Evolutionary conservation across 345 rosid genomes (phyloP), one percentile per base, ranked within the genome.

Genomic region (Camelina hispida): DNA sequence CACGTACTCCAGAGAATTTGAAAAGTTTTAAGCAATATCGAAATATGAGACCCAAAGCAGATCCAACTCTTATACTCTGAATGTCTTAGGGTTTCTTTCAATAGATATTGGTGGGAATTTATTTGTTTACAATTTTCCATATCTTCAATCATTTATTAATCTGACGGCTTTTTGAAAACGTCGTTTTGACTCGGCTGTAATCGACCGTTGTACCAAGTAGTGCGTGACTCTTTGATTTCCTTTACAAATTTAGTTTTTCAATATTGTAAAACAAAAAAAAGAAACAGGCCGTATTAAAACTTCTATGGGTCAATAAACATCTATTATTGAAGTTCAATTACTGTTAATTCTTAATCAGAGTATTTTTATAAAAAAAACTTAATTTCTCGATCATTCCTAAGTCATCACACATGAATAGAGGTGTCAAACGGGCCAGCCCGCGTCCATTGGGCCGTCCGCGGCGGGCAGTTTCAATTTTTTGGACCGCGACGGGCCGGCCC

Each of bases 171-270:
- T 56, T 57, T 17, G 32, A 8, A 53, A 56, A 12, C 6, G 55
- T 32, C 30, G 8, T 69, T 22, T 13, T 17, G 48, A 14, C 67
- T 8, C 9, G 11, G 28, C 28, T 18, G 12, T 62, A 56, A 10
- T 57, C 25, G 56, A 30, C 44, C 44, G 15, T 44, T 57, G 65
- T 57, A 5, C 30, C 30, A 60, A 37, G 30, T 11, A 9, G 42
- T n/a, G 62, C 12, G 42, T n/a, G 62, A 2, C 55, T 69, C 64
- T 56, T 69, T 38, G 44, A 14, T 56, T 56, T 46, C 43, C 50
- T 15, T 37, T 22, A 22, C 35, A n/a, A 47, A 11, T 37, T 16
- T 17, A 9, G 14, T 16, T 16, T 57, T 17, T 10, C 43, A 2
- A 58, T n/a, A 3, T 23, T 6, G 9, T 22, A 12, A 4, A 4